Evolutionary conservation across 192 early-diverging fungal genomes (phyloP), one percentile per base, ranked within the genome.

Genomic region (Obelidium mucronatum): DNA sequence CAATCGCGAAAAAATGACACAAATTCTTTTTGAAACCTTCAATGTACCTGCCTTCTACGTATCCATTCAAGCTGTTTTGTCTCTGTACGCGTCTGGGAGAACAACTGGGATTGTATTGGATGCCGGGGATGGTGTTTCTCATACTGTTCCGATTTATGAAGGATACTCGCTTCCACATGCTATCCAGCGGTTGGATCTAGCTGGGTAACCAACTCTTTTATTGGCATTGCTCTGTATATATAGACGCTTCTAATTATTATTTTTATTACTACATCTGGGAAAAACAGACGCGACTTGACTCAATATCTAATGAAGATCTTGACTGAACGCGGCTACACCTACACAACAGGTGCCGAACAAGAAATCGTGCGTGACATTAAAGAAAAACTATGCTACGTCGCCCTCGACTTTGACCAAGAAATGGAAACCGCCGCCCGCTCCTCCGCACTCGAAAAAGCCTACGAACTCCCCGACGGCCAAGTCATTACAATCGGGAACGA

Each of bases 1-100:
- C 61, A 88, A 88, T 80, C 83, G 88, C 58, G 88, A 89, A 73
- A 88, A 89, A 78, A 89, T 86, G 87, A 87, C 84, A 75, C 85
- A 87, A 80, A 86, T 89, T 75, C 86, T 89, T 85, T 89, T 89
- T 63, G 88, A 89, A 77, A 87, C 88, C 15, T 89, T 89, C 83
- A 87, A 88, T 82, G 78, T 80, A 33, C 88, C 88, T 3, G 88
- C 87, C 35, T 89, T 89, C 80, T 89, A 89, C 82, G 85, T 89
- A 24, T 79, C 81, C 69, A 88, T 87, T 75, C 84, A 87, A 70
- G 86, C 82, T 48, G 81, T 87, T 2, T 52, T 81, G 8, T 89
- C 88, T n/a, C 82, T 90, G 66, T 89, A 89, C 80, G 87, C 86
- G n/a, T 89, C 88, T 59, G 88, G 88, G 42, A 81, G 85, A 78